Evolutionary conservation across 768 basidiomycete species (phyloP).

Genomic region (Xerocomellus dryophilus): DNA sequence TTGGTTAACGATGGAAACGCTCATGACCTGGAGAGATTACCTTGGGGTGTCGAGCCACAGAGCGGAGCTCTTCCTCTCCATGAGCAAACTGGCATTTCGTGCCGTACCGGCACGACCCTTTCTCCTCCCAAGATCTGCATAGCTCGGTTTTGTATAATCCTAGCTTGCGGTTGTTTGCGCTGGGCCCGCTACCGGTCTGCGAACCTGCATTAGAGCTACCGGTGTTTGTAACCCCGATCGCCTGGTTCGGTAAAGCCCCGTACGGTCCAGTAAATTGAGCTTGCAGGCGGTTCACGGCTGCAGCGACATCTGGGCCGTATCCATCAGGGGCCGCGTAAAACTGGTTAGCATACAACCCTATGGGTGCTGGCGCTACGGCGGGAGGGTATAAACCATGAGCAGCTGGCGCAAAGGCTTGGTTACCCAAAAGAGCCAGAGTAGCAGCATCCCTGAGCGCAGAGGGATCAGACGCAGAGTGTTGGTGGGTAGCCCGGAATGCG

Average conservation of each 20-base stretch:
- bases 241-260: slow-evolving; percentile 44
- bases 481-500: slow-evolving; percentile 69
- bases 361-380: slow-evolving; percentile 40
- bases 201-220: slow-evolving; percentile 28
- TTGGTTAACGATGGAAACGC: slow-evolving; percentile 15
- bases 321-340: slow-evolving; percentile 64
- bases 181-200: slow-evolving; percentile 59
- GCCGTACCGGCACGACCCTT: slow-evolving; percentile 81
- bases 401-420: slow-evolving; percentile 47
- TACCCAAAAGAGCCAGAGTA: slow-evolving; percentile 59
- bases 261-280: slow-evolving; percentile 54
- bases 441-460: slow-evolving; percentile 71
- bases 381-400: slow-evolving; percentile 55
- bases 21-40: slow-evolving; percentile 37
- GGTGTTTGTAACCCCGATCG: slow-evolving; percentile 42
- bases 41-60: slow-evolving; percentile 86
- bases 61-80: slow-evolving; percentile 83
- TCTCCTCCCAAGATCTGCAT: slow-evolving; percentile 91
- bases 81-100: slow-evolving; percentile 92
- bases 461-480: slow-evolving; percentile 82
- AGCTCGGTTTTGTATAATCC: slow-evolving; percentile 89
- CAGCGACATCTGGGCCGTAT: slow-evolving; percentile 52
- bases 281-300: slow-evolving; percentile 63
- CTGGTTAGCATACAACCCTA: slow-evolving; percentile 67
- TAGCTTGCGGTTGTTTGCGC: slow-evolving; percentile 88